Conservation (phyloP, 2,329 filamentous ascomycete genomes). For the Penicillium aurantiogriseum region DNA sequence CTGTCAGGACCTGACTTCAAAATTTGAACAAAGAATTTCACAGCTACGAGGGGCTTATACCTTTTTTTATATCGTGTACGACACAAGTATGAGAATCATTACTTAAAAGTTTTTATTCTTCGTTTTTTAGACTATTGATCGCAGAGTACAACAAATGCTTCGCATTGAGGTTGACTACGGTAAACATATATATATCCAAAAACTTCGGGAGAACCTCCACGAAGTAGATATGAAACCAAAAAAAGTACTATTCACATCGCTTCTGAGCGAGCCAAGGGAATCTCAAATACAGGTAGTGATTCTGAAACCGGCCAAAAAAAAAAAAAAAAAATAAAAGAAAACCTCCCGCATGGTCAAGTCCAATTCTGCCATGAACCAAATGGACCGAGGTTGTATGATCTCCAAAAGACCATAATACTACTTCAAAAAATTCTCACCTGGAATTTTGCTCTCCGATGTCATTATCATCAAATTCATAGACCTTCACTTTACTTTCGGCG, state of each 20-base stretch:
- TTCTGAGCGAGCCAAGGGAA: constrained; percentile 23
- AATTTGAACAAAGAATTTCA: no score
- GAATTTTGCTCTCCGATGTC: constrained; percentile 19
- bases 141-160: not conserved
- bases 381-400: not conserved
- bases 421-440: not conserved
- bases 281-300: constrained; percentile 22
- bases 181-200: not conserved
- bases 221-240: constrained; percentile 6
- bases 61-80: no score
- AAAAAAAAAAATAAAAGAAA: not conserved
- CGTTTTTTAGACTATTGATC: not conserved
- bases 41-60: no score
- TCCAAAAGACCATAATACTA: not conserved
- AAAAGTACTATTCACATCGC: constrained; percentile 21
- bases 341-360: constrained; percentile 2
- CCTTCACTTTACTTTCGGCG: constrained; percentile 34
- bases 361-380: not conserved
- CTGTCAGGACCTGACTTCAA: no score
- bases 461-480: constrained; percentile 23
- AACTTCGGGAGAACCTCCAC: not conserved
- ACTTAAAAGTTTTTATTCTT: not conserved
- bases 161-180: not conserved
- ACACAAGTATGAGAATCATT: no score
- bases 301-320: constrained; percentile 5